Conservation (phyloP, 2,329 filamentous ascomycete genomes). For the Karstenula rhodostoma region DNA sequence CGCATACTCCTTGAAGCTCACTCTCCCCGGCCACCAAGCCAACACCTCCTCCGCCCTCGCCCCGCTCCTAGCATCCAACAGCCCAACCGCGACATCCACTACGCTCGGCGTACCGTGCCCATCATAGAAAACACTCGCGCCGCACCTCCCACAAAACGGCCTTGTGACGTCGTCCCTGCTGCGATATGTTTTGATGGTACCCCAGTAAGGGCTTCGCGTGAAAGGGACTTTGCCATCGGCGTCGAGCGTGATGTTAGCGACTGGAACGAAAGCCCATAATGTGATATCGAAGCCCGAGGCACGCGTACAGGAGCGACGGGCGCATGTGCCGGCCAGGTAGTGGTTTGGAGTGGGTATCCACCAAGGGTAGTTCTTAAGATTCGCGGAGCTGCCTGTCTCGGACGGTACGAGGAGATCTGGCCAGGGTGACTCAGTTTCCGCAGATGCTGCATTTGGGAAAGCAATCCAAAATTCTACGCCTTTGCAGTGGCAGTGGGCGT, state of each 20-base stretch:
- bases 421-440: constrained; percentile 49
- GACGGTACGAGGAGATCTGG: constrained; percentile 48
- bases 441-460: constrained; percentile 35
- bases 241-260: constrained; percentile 50
- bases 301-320: constrained; percentile 57
- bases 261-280: constrained; percentile 56
- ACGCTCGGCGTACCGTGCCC: constrained; percentile 50
- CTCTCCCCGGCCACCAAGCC: constrained; percentile 52
- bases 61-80: constrained; percentile 54
- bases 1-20: constrained; percentile 44
- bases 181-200: constrained; percentile 53
- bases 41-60: constrained; percentile 57
- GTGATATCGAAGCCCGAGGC: constrained; percentile 54
- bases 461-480: constrained; percentile 56
- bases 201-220: constrained; percentile 33
- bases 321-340: constrained; percentile 52
- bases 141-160: constrained; percentile 59
- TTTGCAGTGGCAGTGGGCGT: constrained; percentile 56
- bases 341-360: constrained; percentile 49
- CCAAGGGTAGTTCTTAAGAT: constrained; percentile 30
- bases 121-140: constrained; percentile 58
- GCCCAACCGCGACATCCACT: constrained; percentile 56
- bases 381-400: constrained; percentile 19
- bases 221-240: constrained; percentile 28
- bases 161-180: constrained; percentile 57